Base-by-base conservation (phyloP, 1,284 basidiomycete genomes). In the Puccinia novopanici region DNA sequence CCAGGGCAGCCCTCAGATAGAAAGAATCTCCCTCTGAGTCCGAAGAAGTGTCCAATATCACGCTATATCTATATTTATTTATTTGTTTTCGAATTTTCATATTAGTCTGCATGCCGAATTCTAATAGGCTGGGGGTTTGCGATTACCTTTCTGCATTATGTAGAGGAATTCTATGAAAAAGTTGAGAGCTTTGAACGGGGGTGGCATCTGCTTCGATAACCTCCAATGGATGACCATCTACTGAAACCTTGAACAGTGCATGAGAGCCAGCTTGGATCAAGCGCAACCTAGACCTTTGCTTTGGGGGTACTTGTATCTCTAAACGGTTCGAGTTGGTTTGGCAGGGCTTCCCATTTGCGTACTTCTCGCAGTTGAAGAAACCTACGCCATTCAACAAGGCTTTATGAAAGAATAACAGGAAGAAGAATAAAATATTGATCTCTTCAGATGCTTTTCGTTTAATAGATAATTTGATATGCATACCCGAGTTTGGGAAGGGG, bases 241-340 rank as follows among this genome's bases (percentile, higher is more conserved):
- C 83, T 22, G 82, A 80, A 75, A 86, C 82, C 24, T 77, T 68
- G 59, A 84, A 81, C 75, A 83, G 75, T 37, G 83, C 84, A 71
- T 84, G 84, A 48, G 82, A 83, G 30, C 89, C 89, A 0, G 88
- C 85, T 68, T 89, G 88, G 81, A 90, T 87, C 50, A 90, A 83
- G 4, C 90, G 87, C 83, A 90, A 87, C 10, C 89, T 87, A 12
- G 75, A 67, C 34, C 65, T 50, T 42, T 30, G 22, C 22, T 68
- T 54, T 27, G 75, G 75, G 13, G 34, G 27, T 34, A 77, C 75
- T n/a, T 52, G 45, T 10, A 77, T 50, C 34, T 68, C 63, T 48
- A 77, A 50, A 17, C 42, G 61, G 19, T 67, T 67, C 19, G 55
- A n/a, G 63, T 34, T 67, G 34, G 61, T 65, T 65, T 77, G 24